These are phyloP conservation scores for Trapa incisa DNA, from an alignment of 345 rosid genomes.

Conservation along the genomic window DNA sequence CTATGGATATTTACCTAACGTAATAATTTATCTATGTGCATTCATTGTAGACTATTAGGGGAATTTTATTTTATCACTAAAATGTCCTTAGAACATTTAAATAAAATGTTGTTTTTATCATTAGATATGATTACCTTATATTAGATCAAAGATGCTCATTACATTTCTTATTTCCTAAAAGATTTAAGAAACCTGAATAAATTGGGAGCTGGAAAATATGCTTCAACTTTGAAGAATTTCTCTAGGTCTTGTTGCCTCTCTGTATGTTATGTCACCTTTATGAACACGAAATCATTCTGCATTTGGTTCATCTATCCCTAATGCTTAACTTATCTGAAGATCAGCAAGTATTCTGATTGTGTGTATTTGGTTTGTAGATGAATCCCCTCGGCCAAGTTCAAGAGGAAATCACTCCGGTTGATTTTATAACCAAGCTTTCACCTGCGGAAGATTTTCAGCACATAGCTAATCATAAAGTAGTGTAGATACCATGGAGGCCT, in stretches of 20 bases:
- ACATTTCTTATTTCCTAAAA: too few species aligned
- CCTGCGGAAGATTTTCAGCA: too few species aligned
- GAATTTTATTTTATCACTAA: neutral
- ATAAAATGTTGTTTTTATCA: neutral
- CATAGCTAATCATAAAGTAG: neutral
- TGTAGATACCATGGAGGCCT: neutral
- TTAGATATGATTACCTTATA: too few species aligned
- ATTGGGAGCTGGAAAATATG: neutral
- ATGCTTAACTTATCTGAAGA: neutral
- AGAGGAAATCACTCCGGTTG: slow-evolving; percentile 3
- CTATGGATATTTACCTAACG: neutral
- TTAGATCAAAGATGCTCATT: too few species aligned
- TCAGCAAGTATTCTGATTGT: neutral
- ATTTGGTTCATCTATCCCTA: neutral
- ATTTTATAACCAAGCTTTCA: neutral
- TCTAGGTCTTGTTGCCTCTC: too few species aligned
- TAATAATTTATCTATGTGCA: neutral
- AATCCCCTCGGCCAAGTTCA: neutral
- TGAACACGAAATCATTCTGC: neutral
- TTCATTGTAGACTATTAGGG: neutral
- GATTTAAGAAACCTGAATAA: too few species aligned
- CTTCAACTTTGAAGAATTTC: too few species aligned
- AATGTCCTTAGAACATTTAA: neutral
- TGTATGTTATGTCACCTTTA: neutral
- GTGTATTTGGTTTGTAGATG: neutral